phyloP scores from a whole-genome alignment of 768 basidiomycete genomes.

The Dentipellis fragilis region DNA sequence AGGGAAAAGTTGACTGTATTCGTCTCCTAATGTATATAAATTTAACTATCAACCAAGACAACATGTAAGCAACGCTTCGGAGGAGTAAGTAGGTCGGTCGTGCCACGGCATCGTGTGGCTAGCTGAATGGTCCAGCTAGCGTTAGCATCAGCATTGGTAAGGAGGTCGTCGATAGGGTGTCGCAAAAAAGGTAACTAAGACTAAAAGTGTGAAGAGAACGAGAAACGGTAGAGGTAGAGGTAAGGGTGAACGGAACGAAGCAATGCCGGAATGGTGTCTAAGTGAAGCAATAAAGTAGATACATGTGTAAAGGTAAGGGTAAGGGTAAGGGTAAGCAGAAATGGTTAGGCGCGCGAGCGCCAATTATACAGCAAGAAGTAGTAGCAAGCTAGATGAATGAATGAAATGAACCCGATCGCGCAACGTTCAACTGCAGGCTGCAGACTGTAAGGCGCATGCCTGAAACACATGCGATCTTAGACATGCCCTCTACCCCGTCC shows the following conservation, averaged over 20 bases:
- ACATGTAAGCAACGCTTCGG: too few relatives aligned
- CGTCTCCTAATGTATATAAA: too few relatives aligned
- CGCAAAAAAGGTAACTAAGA: background rate
- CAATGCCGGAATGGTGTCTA: constrained; percentile 1
- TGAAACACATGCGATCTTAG: background rate
- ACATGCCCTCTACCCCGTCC: background rate
- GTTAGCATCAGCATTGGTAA: too few relatives aligned
- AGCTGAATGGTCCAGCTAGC: too few relatives aligned
- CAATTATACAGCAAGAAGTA: background rate
- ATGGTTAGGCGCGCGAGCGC: background rate
- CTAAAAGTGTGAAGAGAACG: background rate
- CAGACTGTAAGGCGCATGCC: background rate
- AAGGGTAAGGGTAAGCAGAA: background rate
- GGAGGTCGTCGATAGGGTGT: background rate
- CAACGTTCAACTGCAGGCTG: background rate
- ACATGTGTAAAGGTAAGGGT: background rate
- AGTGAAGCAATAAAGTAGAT: constrained; percentile 3
- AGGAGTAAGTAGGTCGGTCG: too few relatives aligned
- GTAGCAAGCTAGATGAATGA: background rate
- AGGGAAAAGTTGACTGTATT: background rate
- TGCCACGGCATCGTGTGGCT: too few relatives aligned
- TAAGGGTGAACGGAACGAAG: background rate
- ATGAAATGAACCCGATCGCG: background rate
- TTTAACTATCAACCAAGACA: too few relatives aligned
- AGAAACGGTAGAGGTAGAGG: background rate